Evolutionary conservation across 2,329 filamentous ascomycete species (phyloP).

Genomic region (Phialophora expanda): DNA sequence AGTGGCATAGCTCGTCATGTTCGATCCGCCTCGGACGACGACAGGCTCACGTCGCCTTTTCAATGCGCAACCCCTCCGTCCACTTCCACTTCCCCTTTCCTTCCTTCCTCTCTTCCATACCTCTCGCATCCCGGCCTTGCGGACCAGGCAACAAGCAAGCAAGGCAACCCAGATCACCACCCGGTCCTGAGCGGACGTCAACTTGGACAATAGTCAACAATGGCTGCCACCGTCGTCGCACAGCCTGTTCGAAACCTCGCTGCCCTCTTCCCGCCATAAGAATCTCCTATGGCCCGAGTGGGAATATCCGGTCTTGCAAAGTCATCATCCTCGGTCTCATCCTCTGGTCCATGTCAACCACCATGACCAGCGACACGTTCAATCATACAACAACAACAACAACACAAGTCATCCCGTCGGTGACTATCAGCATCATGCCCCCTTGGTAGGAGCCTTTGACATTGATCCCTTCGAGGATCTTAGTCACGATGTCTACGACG

Average conservation of each 20-base stretch:
- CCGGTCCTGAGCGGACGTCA: conserved; percentile 17
- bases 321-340: conserved; percentile 28
- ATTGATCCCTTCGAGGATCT: conserved; percentile 14
- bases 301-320: conserved; percentile 28
- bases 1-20: conserved; percentile 21
- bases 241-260: conserved; percentile 13
- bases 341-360: conserved; percentile 32
- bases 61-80: conserved; percentile 9
- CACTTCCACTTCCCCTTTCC: conserved; percentile 14
- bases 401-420: conserved; percentile 7
- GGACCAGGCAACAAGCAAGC: conserved; percentile 26
- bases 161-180: conserved; percentile 15
- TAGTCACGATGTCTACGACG: conserved; percentile 16
- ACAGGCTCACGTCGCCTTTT: conserved; percentile 9
- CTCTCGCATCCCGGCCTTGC: conserved; percentile 24
- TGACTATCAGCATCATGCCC: conserved; percentile 8
- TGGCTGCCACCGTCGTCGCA: conserved; percentile 23
- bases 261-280: conserved; percentile 34
- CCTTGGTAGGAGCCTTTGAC: conserved; percentile 10
- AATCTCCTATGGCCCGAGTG: conserved; percentile 27
- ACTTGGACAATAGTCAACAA: conserved; percentile 37
- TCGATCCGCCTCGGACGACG: conserved; percentile 23
- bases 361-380: conserved; percentile 35
- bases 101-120: conserved; percentile 14
- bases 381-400: conserved; percentile 20